Conservation (phyloP, 2,329 filamentous ascomycete genomes). For the Atkinsonella hypoxylon region DNA sequence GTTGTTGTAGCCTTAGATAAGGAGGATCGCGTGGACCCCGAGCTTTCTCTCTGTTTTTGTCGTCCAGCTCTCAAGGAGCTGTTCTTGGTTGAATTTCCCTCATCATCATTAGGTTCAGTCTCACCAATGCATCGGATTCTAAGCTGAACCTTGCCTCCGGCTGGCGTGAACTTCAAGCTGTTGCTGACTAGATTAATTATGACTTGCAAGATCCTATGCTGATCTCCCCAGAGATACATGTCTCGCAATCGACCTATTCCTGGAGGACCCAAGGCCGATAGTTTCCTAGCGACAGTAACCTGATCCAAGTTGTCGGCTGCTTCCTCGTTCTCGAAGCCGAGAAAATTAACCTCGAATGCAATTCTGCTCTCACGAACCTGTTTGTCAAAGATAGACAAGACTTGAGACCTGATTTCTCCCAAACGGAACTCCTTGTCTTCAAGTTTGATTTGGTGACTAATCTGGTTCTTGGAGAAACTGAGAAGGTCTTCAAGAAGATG, state of each 20-base stretch:
- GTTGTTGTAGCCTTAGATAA: slow-evolving; percentile 27
- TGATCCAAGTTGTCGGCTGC: slow-evolving; percentile 20
- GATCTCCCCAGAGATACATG: slow-evolving; percentile 86
- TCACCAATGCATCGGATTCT: slow-evolving; percentile 64
- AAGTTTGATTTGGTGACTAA: slow-evolving; percentile 69
- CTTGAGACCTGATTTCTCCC: slow-evolving; percentile 72
- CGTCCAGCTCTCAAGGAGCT: slow-evolving; percentile 25
- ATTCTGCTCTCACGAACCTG: slow-evolving; percentile 74
- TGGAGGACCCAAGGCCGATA: slow-evolving; percentile 50
- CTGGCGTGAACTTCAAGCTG: slow-evolving; percentile 79
- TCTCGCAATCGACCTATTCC: slow-evolving; percentile 63
- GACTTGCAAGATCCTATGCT: slow-evolving; percentile 83
- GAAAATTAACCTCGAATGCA: slow-evolving; percentile 58
- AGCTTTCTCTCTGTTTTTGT: slow-evolving; percentile 33
- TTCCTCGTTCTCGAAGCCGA: slow-evolving; percentile 24
- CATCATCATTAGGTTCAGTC: slow-evolving; percentile 28
- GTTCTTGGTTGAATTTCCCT: slow-evolving; percentile 37
- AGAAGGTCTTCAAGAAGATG: slow-evolving; percentile 82
- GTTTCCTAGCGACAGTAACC: slow-evolving; percentile 21
- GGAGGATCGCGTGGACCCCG: slow-evolving; percentile 38
- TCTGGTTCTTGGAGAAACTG: slow-evolving; percentile 91
- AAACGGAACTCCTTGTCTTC: slow-evolving; percentile 79
- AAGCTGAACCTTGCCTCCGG: slow-evolving; percentile 62
- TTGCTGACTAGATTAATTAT: slow-evolving; percentile 90
- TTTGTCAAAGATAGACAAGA: slow-evolving; percentile 79